These are phyloP conservation scores for Leucosporidium yakuticum DNA, from an alignment of 768 basidiomycete genomes.

Conservation along the genomic window DNA sequence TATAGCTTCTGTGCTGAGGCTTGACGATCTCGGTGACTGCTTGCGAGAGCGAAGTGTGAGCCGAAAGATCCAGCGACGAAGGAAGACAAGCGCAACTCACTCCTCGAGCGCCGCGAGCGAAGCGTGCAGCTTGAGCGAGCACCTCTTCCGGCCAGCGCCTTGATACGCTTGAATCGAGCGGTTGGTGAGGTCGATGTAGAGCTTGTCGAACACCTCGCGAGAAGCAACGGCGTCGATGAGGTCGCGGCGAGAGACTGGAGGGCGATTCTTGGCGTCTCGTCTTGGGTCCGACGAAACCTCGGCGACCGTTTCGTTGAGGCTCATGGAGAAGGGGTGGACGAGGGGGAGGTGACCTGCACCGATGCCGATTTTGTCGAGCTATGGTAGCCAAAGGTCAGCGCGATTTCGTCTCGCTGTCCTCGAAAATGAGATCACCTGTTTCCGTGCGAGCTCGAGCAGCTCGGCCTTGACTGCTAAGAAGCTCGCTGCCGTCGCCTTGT, in stretches of 20 bases:
- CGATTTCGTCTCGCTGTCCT: background rate
- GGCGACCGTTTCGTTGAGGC: constrained; percentile 42
- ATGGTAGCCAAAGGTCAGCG: background rate
- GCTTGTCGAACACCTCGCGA: constrained; percentile 62
- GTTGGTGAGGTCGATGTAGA: constrained; percentile 69
- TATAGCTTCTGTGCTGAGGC: constrained; percentile 63
- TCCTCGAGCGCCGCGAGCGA: constrained; percentile 79
- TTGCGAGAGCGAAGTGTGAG: background rate
- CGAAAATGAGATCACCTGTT: constrained; percentile 55
- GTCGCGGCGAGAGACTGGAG: constrained; percentile 31
- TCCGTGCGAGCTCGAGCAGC: constrained; percentile 75
- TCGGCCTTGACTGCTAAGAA: constrained; percentile 81
- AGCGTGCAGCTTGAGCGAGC: constrained; percentile 77
- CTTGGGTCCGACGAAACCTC: constrained; percentile 16
- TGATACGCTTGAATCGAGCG: constrained; percentile 78
- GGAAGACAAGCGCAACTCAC: constrained; percentile 50
- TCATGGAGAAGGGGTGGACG: constrained; percentile 64
- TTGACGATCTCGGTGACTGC: constrained; percentile 63
- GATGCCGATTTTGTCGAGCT: constrained; percentile 85
- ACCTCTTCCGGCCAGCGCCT: constrained; percentile 74
- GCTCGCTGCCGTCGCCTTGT: constrained; percentile 50
- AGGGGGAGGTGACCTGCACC: constrained; percentile 63
- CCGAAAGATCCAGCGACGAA: no score
- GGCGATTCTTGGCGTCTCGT: background rate
- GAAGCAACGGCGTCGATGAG: constrained; percentile 39